Conservation (phyloP, 2,329 filamentous ascomycete genomes). For the Aspergillus pseudonomiae region DNA sequence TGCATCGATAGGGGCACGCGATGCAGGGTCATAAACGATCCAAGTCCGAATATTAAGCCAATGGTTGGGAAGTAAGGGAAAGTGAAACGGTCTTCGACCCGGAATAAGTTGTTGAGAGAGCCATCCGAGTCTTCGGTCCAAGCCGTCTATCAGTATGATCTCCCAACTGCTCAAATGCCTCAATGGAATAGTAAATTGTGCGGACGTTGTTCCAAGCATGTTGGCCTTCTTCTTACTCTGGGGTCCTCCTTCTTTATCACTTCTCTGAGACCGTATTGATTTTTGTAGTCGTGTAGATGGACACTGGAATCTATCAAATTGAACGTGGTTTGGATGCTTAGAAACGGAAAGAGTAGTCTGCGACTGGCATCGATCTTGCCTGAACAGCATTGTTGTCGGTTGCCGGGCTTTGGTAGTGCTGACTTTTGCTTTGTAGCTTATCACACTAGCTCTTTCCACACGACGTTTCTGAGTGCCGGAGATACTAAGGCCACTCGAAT, state of each 20-base stretch:
- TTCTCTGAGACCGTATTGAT: background rate
- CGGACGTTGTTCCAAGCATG: no score
- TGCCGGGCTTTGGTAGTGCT: background rate
- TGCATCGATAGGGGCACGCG: constrained; percentile 34
- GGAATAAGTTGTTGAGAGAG: constrained; percentile 41
- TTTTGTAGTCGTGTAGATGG: background rate
- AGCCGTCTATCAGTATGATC: constrained; percentile 35
- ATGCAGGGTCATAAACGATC: constrained; percentile 44
- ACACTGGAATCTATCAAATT: background rate
- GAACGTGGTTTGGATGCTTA: background rate
- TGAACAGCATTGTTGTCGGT: background rate
- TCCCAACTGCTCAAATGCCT: constrained; percentile 38
- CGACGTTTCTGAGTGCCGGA: no score
- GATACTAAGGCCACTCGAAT: background rate
- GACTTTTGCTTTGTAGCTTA: background rate
- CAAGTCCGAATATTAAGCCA: constrained; percentile 47
- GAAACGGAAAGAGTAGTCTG: background rate
- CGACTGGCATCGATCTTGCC: background rate
- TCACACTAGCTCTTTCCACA: background rate
- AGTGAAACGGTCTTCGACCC: constrained; percentile 44
- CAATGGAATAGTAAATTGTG: constrained; percentile 3
- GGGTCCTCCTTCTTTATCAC: background rate
- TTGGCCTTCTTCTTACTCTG: background rate
- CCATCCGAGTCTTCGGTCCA: constrained; percentile 44
- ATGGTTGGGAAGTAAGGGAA: constrained; percentile 44